phyloP scores from a whole-genome alignment of 2,329 filamentous ascomycete species.

The Acrodontium crateriforme region DNA sequence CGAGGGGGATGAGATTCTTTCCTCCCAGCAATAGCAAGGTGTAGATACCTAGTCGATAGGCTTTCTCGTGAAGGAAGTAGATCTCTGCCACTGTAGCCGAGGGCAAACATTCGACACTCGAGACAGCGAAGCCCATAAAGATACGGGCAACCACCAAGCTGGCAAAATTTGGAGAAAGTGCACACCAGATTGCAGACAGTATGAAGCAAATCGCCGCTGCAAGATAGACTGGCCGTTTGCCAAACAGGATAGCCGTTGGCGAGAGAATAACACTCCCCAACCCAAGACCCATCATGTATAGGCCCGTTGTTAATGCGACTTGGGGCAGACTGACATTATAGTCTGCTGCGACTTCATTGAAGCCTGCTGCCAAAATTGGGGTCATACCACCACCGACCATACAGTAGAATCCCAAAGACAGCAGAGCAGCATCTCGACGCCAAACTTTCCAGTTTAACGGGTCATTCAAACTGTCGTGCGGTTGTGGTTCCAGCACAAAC shows the following conservation, averaged over 20 bases:
- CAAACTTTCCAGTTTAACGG: conserved; percentile 82
- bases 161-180: conserved; percentile 62
- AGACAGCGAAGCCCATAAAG: conserved; percentile 77
- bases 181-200: conserved; percentile 68
- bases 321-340: conserved; percentile 54
- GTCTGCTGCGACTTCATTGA: conserved; percentile 59
- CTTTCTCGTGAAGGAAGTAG: conserved; percentile 87
- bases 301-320: conserved; percentile 75
- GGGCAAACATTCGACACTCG: conserved; percentile 80
- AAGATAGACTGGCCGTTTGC: conserved; percentile 84
- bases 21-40: conserved; percentile 68
- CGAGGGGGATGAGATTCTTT: conserved; percentile 78
- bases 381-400: conserved; percentile 91
- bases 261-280: conserved; percentile 72
- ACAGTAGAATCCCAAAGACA: conserved; percentile 82
- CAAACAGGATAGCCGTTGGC: conserved; percentile 80
- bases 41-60: conserved; percentile 86
- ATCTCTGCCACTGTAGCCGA: conserved; percentile 93
- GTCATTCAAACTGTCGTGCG: conserved; percentile 80
- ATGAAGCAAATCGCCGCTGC: conserved; percentile 65
- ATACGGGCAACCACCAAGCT: conserved; percentile 72
- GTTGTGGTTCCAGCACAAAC: conserved; percentile 82
- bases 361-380: conserved; percentile 77
- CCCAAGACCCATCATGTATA: conserved; percentile 90
- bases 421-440: conserved; percentile 63